These are phyloP conservation scores for Candida krabiensis DNA, from an alignment of 805 yeast genomes.

Conservation along the genomic window DNA sequence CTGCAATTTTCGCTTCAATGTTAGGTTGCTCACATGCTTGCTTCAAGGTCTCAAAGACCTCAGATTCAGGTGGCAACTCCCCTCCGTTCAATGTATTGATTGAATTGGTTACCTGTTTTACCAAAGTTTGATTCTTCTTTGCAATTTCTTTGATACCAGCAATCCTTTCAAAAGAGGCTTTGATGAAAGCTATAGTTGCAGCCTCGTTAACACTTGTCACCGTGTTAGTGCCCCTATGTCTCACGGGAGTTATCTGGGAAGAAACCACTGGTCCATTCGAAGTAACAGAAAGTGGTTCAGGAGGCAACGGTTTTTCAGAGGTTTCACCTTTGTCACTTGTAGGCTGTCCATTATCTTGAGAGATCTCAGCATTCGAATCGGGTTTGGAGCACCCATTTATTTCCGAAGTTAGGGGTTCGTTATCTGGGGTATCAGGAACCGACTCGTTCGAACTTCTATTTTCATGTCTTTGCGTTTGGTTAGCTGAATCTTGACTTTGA, in stretches of 20 bases:
- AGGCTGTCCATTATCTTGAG: not conserved
- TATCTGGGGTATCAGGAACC: too few species aligned
- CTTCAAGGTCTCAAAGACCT: conserved; percentile 79
- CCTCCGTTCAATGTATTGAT: conserved; percentile 41
- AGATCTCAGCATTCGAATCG: not conserved
- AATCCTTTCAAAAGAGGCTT: conserved; percentile 32
- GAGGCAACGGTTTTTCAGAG: not conserved
- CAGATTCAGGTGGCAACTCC: conserved; percentile 42
- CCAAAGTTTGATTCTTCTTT: conserved; percentile 46
- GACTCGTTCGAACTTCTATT: too few species aligned
- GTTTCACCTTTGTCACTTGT: not conserved
- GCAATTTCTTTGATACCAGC: conserved; percentile 31
- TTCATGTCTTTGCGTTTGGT: not conserved
- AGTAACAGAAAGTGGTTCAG: not conserved
- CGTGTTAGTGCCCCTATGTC: conserved; percentile 11
- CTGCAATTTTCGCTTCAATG: conserved; percentile 63
- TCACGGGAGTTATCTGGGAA: conserved; percentile 5
- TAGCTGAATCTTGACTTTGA: not conserved
- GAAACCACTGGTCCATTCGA: not conserved
- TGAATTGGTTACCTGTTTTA: conserved; percentile 38
- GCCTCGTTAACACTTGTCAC: conserved; percentile 21
- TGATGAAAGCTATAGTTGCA: conserved; percentile 34
- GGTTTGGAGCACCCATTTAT: too few species aligned
- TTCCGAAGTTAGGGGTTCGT: too few species aligned
- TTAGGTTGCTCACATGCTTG: conserved; percentile 69